Base-by-base conservation (phyloP, 2,329 filamentous ascomycete genomes). In the Triangularia setosa region DNA sequence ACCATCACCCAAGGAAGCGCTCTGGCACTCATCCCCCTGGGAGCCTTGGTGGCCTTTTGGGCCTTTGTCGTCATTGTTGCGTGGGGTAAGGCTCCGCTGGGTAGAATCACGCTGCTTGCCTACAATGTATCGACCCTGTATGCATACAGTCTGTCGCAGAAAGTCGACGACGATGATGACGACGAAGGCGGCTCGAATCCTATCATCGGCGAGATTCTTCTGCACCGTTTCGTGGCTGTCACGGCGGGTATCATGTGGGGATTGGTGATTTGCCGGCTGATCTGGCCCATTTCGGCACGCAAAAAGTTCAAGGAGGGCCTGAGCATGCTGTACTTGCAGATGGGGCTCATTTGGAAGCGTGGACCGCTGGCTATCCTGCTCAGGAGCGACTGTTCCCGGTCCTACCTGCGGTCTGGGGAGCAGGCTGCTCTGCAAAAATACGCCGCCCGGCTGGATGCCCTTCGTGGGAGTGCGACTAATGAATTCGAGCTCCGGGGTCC, bases 41-140 rank as follows among this genome's bases (percentile, higher is more conserved):
- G 95, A 25, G 93, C 90, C 84, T 72, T 93, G 1, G 89, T 96
- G 72, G 88, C 91, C 8, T 82, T 93, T 30, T 89, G 88, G 73
- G 95, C 92, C 70, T 96, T 96, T 73, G 96, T 94, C 76, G 88
- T 97, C 72, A 97, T 96, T 69, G 80, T 98, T 61, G 91, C 89
- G 27, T 84, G 88, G 72, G 89, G 90, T 54, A 94, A 94, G 75
- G 93, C 91, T 0, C 93, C 94, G 0, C 90, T 98, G 77, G 94
- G 93, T 52, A 89, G 95, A 60, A 98, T 97, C 74, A 95, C 96
- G 67, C 86, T 98, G 73, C 84, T 99, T 55, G 96, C 94, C 0
- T 99, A 98, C 81, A 99, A 99, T 73, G 88, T 99, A 53, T 94
- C 92, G 18, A 92, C 92, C 7, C 83, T 99, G 2, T 99, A 99